Evolutionary conservation across 2,329 filamentous ascomycete genomes (phyloP).

Genomic region (Clathrospora elynae): DNA sequence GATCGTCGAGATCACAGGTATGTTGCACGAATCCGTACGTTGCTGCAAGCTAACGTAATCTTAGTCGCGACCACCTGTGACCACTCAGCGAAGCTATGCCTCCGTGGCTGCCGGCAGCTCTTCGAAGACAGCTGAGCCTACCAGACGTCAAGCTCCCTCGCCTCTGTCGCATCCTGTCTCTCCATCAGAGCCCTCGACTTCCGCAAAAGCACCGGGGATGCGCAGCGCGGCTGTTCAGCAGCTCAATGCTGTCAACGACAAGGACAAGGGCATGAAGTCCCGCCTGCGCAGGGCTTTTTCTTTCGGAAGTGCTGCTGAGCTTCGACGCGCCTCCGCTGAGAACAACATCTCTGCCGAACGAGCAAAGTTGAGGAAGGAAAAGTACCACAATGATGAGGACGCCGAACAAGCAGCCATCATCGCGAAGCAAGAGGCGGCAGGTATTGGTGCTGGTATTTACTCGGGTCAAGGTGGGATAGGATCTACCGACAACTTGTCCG

Average conservation of each 20-base stretch:
- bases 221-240: conserved; percentile 79
- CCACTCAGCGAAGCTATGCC: conserved; percentile 23
- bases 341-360: conserved; percentile 59
- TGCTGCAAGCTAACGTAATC: conserved; percentile 1
- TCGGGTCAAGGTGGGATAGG: conserved; percentile 84
- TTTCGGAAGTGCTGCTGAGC: conserved; percentile 92
- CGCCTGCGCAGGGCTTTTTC: conserved; percentile 90
- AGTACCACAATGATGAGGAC: conserved; percentile 68
- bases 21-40: conserved; percentile 12
- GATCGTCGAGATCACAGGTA: conserved; percentile 44
- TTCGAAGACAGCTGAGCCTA: conserved; percentile 46
- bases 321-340: conserved; percentile 74
- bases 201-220: conserved; percentile 22
- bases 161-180: conserved; percentile 54
- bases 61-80: conserved; percentile 35
- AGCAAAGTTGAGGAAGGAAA: conserved; percentile 60
- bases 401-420: conserved; percentile 91
- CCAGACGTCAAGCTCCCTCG: conserved; percentile 53
- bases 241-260: conserved; percentile 83
- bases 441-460: conserved; percentile 93
- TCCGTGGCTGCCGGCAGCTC: conserved; percentile 22
- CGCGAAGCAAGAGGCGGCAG: conserved; percentile 86
- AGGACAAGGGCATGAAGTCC: conserved; percentile 84
- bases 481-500: conserved; percentile 93
- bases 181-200: conserved; percentile 39